Evolutionary conservation across 495 filamentous ascomycete species (phyloP), one percentile per base, ranked within the genome.

Genomic region (Hyaloscypha hepaticicola): DNA sequence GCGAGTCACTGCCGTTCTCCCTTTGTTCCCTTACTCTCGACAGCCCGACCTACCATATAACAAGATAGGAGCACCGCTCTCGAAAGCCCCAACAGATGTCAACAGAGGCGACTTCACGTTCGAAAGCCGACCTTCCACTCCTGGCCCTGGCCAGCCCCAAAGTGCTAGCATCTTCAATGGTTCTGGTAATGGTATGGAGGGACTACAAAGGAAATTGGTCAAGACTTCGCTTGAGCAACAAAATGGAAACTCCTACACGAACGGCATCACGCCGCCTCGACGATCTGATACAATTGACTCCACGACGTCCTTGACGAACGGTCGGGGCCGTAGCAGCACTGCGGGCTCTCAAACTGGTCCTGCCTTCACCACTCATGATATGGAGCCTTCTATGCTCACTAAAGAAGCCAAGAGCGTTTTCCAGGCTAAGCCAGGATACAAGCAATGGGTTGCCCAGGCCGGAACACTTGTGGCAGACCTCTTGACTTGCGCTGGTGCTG

Each of bases 391-490:
- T 29, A 75, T 80, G 51, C 66, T 79, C n/a, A 77, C 74, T n/a
- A 78, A 70, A 48, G 70, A 73, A 24, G 73, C 77, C 22, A 84
- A 81, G 69, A 78, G 72, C 56, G 63, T 81, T 45, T 96, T 97
- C 77, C 79, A 90, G 67, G 88, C 92, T 0, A 91, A 92, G 67
- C 90, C 92, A 1, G 95, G 95, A 19, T 99, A 98, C 74, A 96
- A 93, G 77, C 91, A 96, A 80, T 98, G 96, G 95, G 93, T 99
- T 68, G 95, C 95, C 26, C 95, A 97, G 77, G 94, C 95, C 52
- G 95, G 95, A 57, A 98, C 95, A 21, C 82, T 99, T 67, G 90
- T 99, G 24, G 95, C 95, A 25, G 93, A 97, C 74, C 85, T 99
- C 58, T 78, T 99, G 62, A 97, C 92, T 48, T 97, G 93, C 74